Conservation (phyloP, 2,329 filamentous ascomycete species). For the Ambrosiella xylebori region DNA sequence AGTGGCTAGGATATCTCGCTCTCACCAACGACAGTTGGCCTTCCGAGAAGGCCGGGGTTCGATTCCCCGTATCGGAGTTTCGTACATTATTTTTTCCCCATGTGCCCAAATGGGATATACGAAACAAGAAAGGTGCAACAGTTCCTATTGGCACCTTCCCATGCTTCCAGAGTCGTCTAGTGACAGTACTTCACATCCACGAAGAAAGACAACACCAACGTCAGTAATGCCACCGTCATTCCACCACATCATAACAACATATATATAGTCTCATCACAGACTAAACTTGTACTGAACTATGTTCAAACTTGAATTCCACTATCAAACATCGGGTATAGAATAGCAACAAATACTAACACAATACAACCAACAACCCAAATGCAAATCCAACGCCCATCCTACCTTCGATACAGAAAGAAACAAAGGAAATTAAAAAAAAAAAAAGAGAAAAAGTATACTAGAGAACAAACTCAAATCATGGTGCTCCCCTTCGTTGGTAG, state of each 20-base stretch:
- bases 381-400: neutral
- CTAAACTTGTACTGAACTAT: neutral
- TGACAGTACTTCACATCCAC: too few species aligned
- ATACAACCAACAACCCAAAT: neutral
- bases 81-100: neutral
- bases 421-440: constrained; percentile 4
- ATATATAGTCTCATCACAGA: neutral
- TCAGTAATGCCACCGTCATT: neutral
- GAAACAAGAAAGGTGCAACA: too few species aligned
- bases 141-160: too few species aligned
- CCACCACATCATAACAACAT: neutral
- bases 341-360: neutral
- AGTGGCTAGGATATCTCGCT: neutral
- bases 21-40: neutral
- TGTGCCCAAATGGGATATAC: neutral
- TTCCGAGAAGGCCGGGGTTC: constrained; percentile 16
- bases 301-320: neutral
- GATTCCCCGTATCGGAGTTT: constrained; percentile 15
- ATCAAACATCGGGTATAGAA: neutral
- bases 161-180: neutral
- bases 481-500: neutral
- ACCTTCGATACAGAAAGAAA: neutral
- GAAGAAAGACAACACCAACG: too few species aligned
- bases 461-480: neutral
- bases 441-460: constrained; percentile 4